A percentile compares a stretch with the other conserved stretches of the same genome.
These are phyloP conservation scores for Blastocystis sp. DNA, from an alignment of 352 stramenopile species.

Conservation along the genomic window DNA sequence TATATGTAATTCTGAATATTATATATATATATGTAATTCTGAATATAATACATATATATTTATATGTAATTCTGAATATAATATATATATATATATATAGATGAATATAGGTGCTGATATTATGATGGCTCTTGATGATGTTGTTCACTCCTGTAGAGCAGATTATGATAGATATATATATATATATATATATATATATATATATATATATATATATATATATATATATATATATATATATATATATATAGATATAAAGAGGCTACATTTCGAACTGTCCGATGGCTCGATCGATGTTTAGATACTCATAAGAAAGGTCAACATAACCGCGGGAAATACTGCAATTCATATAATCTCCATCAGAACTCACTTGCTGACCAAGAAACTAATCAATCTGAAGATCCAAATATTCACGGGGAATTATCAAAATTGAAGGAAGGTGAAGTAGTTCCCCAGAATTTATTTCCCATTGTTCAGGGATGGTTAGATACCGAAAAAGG, in stretches of 20 bases:
- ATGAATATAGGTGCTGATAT: conserved; percentile 87
- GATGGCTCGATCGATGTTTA: conserved; percentile 82
- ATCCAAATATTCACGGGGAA: too few species aligned
- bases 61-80: background rate
- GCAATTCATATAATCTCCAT: too few species aligned
- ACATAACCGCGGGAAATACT: conserved; percentile 23
- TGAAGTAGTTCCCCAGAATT: conserved; percentile 61
- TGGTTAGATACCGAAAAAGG: conserved; percentile 65
- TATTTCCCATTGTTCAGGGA: conserved; percentile 87
- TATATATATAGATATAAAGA: too few species aligned
- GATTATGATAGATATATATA: conserved; percentile 61
- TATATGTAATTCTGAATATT: too few species aligned
- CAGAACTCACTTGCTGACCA: too few species aligned
- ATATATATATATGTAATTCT: too few species aligned
- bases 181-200: too few species aligned
- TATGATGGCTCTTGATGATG: conserved; percentile 92
- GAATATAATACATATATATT: too few species aligned
- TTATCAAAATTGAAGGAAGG: too few species aligned
- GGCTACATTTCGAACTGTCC: conserved; percentile 67
- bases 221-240: too few species aligned
- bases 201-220: too few species aligned
- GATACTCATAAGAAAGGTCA: conserved; percentile 53
- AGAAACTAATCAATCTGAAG: too few species aligned
- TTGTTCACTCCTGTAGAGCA: conserved; percentile 65
- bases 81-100: conserved; percentile 66